phyloP scores from a whole-genome alignment of 225 moss, liverwort and hornwort species.

The Marchantia paleacea region DNA sequence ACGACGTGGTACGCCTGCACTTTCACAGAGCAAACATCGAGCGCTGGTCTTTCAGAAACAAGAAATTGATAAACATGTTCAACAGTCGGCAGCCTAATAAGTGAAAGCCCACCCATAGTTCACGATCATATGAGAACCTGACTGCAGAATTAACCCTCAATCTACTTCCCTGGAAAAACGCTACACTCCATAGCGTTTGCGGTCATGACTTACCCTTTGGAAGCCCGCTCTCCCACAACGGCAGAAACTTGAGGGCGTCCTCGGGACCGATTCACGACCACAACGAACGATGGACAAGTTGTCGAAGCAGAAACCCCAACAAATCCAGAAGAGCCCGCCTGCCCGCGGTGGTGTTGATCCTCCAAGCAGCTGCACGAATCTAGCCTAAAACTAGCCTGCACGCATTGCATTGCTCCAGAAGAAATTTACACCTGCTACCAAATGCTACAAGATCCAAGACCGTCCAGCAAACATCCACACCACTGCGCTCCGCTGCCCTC shows the following conservation, averaged over 20 bases:
- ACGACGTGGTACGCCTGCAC: conserved; percentile 12
- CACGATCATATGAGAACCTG: too few relatives aligned
- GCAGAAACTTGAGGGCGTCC: not conserved
- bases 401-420: conserved; percentile 45
- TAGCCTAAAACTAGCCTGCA: conserved; percentile 39
- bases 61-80: too few relatives aligned
- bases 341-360: conserved; percentile 11
- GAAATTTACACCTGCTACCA: not conserved
- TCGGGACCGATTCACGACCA: conserved; percentile 14
- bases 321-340: conserved; percentile 17
- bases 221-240: not conserved
- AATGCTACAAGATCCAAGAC: not conserved
- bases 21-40: not conserved
- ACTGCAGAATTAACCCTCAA: too few relatives aligned
- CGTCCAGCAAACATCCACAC: conserved; percentile 2
- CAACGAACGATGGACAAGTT: conserved; percentile 6
- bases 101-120: too few relatives aligned
- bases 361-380: conserved; percentile 24
- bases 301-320: not conserved
- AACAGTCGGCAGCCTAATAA: too few relatives aligned
- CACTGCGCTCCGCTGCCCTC: not conserved
- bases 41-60: not conserved
- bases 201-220: too few relatives aligned
- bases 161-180: too few relatives aligned
- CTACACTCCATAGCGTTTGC: too few relatives aligned